Evolutionary conservation across 257 asterid genomes (phyloP).

Genomic region (Solanum corneliomulleri): DNA sequence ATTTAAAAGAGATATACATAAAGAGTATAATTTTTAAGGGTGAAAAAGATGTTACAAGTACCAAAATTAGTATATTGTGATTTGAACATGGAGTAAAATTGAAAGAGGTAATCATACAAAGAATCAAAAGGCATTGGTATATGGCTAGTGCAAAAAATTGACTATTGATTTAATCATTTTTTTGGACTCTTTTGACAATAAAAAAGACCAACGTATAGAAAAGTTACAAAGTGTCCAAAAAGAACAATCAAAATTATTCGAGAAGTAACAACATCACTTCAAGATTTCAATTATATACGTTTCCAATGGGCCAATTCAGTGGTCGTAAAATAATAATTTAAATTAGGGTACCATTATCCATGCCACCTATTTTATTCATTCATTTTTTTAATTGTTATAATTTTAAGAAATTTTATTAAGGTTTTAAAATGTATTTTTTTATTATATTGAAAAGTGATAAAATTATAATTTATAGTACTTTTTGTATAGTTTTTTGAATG

Average conservation of each 20-base stretch:
- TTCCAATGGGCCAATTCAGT: neutral
- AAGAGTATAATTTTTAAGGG: neutral
- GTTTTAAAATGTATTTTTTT: too few species aligned
- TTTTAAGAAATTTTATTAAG: accelerated
- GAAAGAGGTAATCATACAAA: neutral
- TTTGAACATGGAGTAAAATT: neutral
- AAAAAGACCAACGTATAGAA: neutral
- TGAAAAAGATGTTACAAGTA: neutral
- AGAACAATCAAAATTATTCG: neutral
- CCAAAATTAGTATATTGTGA: neutral
- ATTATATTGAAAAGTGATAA: too few species aligned
- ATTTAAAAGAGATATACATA: neutral
- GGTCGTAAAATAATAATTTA: neutral
- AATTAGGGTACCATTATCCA: neutral
- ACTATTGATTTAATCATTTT: neutral
- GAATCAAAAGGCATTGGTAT: neutral
- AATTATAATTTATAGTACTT: too few species aligned
- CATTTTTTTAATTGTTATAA: too few species aligned
- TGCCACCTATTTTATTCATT: accelerated
- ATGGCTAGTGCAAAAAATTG: neutral
- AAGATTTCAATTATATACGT: neutral
- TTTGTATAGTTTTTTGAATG: too few species aligned
- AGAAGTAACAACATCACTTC: neutral
- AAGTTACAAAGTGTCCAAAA: neutral
- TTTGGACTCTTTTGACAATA: neutral